Base-by-base conservation (phyloP, 169 alveolate species). In the Eimeria maxima region DNA sequence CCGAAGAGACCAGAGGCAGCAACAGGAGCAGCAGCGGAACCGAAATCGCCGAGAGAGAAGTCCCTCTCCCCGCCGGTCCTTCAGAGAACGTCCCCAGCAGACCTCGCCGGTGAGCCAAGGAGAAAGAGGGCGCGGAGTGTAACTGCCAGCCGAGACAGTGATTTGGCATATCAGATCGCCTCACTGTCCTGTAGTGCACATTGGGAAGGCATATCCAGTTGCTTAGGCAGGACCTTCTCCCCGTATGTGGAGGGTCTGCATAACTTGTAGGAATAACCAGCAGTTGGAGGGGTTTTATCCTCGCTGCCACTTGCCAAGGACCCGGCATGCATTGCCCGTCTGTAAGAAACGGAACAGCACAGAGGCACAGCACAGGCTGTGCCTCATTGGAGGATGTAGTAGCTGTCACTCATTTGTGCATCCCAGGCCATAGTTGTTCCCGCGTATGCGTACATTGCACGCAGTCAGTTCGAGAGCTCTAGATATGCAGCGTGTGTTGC, bases 1-100 rank as follows among this genome's bases (percentile, higher is more conserved):
- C 38, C 96, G 96, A 45, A 74, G 96, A 22, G 96, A 63, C 57
- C 96, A 78, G 87, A 53, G 86, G 50, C 95, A 71, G 87, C 92
- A 78, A 22, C 67, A 24, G 80, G 87, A 78, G 44, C 96, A 78
- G 27, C 84, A 78, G 84, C 92, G 93, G 20, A 44, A 90, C 73
- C 78, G 81, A 22, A 44, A 22, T 74, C 94, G 94, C 80, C 81
- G 81, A 24, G 94, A 87, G 10, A 60, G 94, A 76, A 87, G 94
- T 20, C 84, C 86, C 73, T 80, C 96, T 14, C 96, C 96, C 24
- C 93, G 83, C 33, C 89, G 89, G 4, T 4, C 96, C 84, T 92
- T 92, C 73, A 60, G 71, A 44, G 96, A 92, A 47, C 91, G 96
- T 1, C 92, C 91, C 8, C 69, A 29, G 45, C 94, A 87, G 45